Base-by-base conservation (phyloP, 768 basidiomycete species). In the Suillus subalutaceus region DNA sequence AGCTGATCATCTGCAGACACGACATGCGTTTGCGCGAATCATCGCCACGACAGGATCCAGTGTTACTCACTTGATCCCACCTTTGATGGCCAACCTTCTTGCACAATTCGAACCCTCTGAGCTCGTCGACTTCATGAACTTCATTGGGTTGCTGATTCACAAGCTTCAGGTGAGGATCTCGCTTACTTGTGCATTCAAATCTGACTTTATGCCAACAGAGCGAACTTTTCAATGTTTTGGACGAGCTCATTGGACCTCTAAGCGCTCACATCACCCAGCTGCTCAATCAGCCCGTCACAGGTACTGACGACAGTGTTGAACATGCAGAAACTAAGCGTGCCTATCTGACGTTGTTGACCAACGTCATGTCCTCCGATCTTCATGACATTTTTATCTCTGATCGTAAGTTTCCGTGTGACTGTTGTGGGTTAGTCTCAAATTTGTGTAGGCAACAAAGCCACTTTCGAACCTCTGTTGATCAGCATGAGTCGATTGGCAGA, bases 101-200 rank as follows among this genome's bases (percentile, higher is more conserved):
- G 86, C 89, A 3, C 93, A 97, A 71, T 96, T 96, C 72, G 94
- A 97, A 69, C 91, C 95, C 1, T 86, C 90, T 8, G 97, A 99
- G 77, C 81, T 99, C 65, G 90, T 92, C 37, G 97, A 99, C 74
- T 97, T 99, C 72, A 90, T 99, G 85, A 92, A 90, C 72, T 99
- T 99, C 81, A 91, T 99, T 63, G 91, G 91, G 8, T 82, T 97
- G 10, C 81, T 98, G 63, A 90, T 96, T 62, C 94, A 97, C 76
- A 93, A 93, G 74, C 86, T 99, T 63, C 93, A 94, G 83, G 96
- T 95, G 66, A 63, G 76, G 67, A 30, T 61, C 38, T 6, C 20
- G 13, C 35, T 63, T 30, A 13, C n/a, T 66, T 26, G 38, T 48
- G 26, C 35, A 16, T 55, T 10, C 43, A 40, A 63, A 69, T 52